Percentiles rank a stretch among this genome's conserved stretches.
These are phyloP conservation scores for Candida sojae DNA, from an alignment of 1,139 yeast species.

Conservation along the genomic window DNA sequence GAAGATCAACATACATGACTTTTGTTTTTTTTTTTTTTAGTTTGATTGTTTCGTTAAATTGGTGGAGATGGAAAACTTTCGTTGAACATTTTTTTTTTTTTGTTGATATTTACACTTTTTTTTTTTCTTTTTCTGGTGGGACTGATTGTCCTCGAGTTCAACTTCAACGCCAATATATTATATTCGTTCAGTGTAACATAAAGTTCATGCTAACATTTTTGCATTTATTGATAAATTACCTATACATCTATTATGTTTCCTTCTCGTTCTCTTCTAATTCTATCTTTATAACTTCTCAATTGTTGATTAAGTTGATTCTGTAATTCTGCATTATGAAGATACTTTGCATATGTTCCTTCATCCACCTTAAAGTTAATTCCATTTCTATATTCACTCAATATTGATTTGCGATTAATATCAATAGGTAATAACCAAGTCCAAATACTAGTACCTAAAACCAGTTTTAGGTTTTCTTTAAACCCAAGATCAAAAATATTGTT, in stretches of 20 bases:
- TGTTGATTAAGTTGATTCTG: conserved; percentile 53
- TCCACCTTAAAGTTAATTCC: conserved; percentile 58
- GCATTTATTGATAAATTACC: not conserved
- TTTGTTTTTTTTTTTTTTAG: not conserved
- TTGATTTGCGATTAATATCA: conserved; percentile 22
- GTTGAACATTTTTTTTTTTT: not conserved
- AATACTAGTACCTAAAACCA: conserved; percentile 71
- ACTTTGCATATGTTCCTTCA: conserved; percentile 38
- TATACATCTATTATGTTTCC: not conserved
- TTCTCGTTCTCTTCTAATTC: conserved; percentile 21
- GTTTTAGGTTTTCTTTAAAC: conserved; percentile 54
- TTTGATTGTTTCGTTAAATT: not conserved
- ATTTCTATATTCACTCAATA: conserved; percentile 31
- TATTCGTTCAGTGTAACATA: too few relatives aligned
- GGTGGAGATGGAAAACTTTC: not conserved
- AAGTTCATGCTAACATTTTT: too few relatives aligned
- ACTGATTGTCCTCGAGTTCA: too few relatives aligned
- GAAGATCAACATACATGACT: conserved; percentile 44
- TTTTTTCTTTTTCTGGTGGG: too few relatives aligned
- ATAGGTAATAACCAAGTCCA: conserved; percentile 76
- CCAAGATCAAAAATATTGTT: conserved; percentile 84
- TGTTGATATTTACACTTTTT: not conserved
- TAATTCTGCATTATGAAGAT: conserved; percentile 43
- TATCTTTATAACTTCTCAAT: conserved; percentile 31
- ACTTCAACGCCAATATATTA: too few relatives aligned